These are phyloP conservation scores for Camellia japonica DNA, from an alignment of 148 eudicot species.

Conservation along the genomic window DNA sequence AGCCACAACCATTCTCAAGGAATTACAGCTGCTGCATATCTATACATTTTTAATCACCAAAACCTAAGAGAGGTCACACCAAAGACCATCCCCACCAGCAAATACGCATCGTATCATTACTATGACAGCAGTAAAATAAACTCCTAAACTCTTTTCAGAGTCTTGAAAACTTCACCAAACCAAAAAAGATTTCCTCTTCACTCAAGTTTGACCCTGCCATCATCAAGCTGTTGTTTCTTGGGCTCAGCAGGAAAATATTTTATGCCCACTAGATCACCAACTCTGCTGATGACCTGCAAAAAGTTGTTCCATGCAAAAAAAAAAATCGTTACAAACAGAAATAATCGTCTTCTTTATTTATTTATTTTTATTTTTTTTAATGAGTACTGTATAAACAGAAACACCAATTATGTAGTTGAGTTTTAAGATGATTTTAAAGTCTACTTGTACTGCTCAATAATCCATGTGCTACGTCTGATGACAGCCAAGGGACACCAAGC, in stretches of 20 bases:
- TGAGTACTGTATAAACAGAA: too few relatives aligned
- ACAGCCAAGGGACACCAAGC: neutral
- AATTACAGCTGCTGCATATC: neutral
- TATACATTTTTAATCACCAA: slow-evolving; percentile 16
- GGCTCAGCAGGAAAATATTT: slow-evolving; percentile 97
- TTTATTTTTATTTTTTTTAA: too few relatives aligned
- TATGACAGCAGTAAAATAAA: slow-evolving; percentile 9
- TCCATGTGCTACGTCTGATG: neutral
- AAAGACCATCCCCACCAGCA: neutral
- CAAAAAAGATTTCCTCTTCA: neutral
- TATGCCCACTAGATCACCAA: slow-evolving; percentile 88
- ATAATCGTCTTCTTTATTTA: too few relatives aligned
- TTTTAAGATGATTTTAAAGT: neutral
- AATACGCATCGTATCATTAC: neutral
- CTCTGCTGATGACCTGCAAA: slow-evolving; percentile 70
- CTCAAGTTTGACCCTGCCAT: slow-evolving; percentile 52
- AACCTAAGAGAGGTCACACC: neutral
- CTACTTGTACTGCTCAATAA: neutral
- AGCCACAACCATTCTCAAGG: neutral
- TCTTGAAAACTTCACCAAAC: neutral
- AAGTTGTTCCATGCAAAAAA: neutral
- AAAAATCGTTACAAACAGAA: neutral
- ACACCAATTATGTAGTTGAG: neutral
- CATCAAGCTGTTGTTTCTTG: slow-evolving; percentile 59
- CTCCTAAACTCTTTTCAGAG: neutral